Base-by-base conservation (phyloP, 2,329 filamentous ascomycete genomes). In the Trichoderma sp. region DNA sequence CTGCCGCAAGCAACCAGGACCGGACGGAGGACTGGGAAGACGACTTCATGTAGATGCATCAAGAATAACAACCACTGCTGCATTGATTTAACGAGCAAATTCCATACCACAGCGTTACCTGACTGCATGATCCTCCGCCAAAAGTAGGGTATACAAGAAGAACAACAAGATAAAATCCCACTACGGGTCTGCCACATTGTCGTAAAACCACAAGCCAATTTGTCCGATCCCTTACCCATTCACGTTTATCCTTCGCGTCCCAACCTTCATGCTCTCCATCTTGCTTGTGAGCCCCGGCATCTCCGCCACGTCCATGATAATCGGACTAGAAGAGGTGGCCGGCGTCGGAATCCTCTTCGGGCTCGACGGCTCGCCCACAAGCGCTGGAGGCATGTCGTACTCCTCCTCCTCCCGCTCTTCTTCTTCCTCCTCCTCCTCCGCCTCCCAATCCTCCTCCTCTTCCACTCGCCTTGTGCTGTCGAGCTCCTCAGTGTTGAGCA, bases 1-100 rank as follows among this genome's bases (percentile, higher is more conserved):
- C 87, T 50, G 79, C 77, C 24, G 87, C 88, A 63, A 97, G 89
- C 79, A 99, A 99, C 77, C 91, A 97, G 78, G 88, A 97, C 73
- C 86, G 92, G 15, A 83, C 85, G 68, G 85, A 88, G 66, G 82
- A 91, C 75, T 93, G 91, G 80, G 85, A 92, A 73, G 93, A 97
- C 66, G 94, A 99, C 74, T 99, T 99, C 74, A 96, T 97, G 92
- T 94, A 84, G 68, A 51, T 55, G 7, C 21, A 17, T 39, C 34
- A 39, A 14, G 34, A 39, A 14, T 39, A 12, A 39, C 12, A 5
- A 3, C 21, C 21, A 39, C 34, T 39, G 34, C 12, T 45, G 15
- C 30, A 52, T 52, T 19, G 39, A 51, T 3, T 19, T 17, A 19
- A 19, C 26, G 12, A 30, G 15, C 17, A n/a, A 21, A 34, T 14